Evolutionary conservation across 1,284 basidiomycete genomes (phyloP), one percentile per base, ranked within the genome.

Genomic region (Papiliotrema flavescens): DNA sequence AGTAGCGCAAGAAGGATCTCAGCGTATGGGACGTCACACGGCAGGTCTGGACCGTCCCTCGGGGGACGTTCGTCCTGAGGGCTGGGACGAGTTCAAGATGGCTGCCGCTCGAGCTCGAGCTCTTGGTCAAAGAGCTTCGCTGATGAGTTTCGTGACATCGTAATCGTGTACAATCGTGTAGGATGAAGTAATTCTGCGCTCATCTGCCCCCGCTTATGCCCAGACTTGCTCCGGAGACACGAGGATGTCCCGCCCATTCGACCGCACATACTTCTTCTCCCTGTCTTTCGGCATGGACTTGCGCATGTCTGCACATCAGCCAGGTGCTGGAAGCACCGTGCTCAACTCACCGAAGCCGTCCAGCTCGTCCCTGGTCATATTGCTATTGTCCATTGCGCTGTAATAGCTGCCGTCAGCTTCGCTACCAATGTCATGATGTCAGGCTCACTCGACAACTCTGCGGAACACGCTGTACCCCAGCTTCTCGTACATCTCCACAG

Each of bases 1-100:
- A 14, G n/a, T 47, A 75, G 74, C 64, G 75, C 26, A 74, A 74
- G 59, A 79, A 79, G 64, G 78, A 78, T 55, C 47, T 79, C 32
- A 63, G 76, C 6, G 67, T 77, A 11, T 80, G 77, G 77, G 71
- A 75, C 53, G 74, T 75, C 8, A 57, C 59, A 7, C 28, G 56
- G 45, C 77, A 77, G 58, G 53, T 65, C 2, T 80, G 77, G 77
- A 55, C 56, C 2, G 51, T 77, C 1, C 77, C 78, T 6, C 24
- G 56, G 1, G 74, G 74, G 2, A 49, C 41, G n/a, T 79, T 69
- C 57, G 67, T 62, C 2, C 72, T 75, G 57, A 54, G 60, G 13
- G 71, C 62, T 8, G 77, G 76, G 2, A 57, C 59, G 37, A 76
- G 66, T 58, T 77, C 68, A 24, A 60, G 72, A 44, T 55, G 64